These are phyloP conservation scores for Fraxinus sp. DNA, from an alignment of 305 asterid genomes.

Conservation along the genomic window DNA sequence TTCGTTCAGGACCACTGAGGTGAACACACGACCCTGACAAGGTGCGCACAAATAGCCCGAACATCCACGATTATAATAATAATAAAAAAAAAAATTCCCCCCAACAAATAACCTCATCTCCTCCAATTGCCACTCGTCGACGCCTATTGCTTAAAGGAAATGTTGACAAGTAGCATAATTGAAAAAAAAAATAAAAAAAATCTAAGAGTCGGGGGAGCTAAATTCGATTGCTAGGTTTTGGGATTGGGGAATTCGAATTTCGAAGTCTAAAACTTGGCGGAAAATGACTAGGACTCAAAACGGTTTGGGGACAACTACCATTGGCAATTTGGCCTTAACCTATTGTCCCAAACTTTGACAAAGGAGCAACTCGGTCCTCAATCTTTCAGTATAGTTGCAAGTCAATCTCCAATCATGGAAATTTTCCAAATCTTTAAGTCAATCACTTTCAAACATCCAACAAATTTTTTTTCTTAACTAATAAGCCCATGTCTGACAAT, in stretches of 20 bases:
- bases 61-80: no score
- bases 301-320: neutral
- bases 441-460: neutral
- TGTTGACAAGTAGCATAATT: neutral
- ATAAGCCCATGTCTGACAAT: no score
- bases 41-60: no score
- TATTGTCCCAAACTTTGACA: neutral
- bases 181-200: neutral
- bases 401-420: neutral
- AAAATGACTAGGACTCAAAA: neutral
- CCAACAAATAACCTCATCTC: conserved; percentile 63
- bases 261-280: neutral
- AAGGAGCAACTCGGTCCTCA: neutral
- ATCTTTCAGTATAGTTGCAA: neutral
- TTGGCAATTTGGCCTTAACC: neutral
- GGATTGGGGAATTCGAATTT: neutral
- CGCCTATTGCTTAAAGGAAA: neutral
- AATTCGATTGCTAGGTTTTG: neutral
- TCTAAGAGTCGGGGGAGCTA: no score
- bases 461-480: no score
- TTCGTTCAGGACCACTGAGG: no score
- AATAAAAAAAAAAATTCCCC: no score
- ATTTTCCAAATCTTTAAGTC: neutral
- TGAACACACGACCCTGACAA: no score
- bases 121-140: conserved; percentile 25